Base-by-base conservation (phyloP, 2,329 filamentous ascomycete species). In the Thelonectria blattea region DNA sequence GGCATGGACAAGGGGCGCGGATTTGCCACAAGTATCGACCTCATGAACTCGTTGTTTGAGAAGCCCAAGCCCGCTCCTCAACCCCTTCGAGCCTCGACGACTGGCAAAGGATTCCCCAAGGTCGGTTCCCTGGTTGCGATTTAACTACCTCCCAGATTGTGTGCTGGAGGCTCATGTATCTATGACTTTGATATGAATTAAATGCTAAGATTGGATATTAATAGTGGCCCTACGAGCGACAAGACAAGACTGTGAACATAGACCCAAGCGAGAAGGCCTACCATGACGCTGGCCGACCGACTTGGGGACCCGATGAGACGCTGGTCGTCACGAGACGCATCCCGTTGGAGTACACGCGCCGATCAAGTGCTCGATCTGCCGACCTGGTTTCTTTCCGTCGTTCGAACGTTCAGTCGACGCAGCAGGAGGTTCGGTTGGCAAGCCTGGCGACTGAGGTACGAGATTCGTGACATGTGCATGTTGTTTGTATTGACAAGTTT, bases 21-120 rank as follows among this genome's bases (percentile, higher is more conserved):
- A 1, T 94, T 97, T 76, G 85, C 88, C 18, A 97, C 91, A 18
- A 93, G 91, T 72, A 96, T 98, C 78, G 95, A 97, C 80, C 81
- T 97, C 74, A 97, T 97, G 92, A 94, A 96, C 74, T 96, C 92
- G 49, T 81, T 97, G 57, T 97, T 96, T 77, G 90, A 91, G 74
- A 86, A 90, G 76, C 83, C 88, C 64, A 87, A 85, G 79, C 83
- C 81, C 54, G 83, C 83, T 65, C 77, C 79, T 54, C 81, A 85
- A 70, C 85, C 82, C 69, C 74, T 82, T 56, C 83, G 84, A 71
- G 81, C 80, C 65, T 77, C 81, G 37, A 72, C 80, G 66, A 76
- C 82, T 61, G 79, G 81, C 69, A 87, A 87, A 78, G 90, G 91
- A 73, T 91, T 94, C 77, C 89, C 84, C 59, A 84, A 98, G 93